phyloP scores from a whole-genome alignment of 192 early-diverging fungal species.

The Podila epicladia region DNA sequence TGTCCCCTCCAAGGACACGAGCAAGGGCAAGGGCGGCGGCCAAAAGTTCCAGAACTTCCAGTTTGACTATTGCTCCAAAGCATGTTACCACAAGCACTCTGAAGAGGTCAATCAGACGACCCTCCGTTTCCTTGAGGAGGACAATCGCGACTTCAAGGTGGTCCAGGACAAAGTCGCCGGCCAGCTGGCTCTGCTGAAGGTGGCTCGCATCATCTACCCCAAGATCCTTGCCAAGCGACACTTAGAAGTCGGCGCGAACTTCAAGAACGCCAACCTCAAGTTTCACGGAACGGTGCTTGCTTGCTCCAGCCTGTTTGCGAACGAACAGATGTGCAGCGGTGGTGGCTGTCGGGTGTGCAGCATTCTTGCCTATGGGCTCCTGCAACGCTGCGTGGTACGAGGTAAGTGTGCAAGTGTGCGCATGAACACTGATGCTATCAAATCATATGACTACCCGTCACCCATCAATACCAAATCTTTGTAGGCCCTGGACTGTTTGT shows the following conservation, averaged over 20 bases:
- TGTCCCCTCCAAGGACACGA: background rate
- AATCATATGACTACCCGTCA: too few species aligned
- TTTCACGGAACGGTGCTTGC: background rate
- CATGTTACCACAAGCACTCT: background rate
- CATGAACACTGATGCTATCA: too few species aligned
- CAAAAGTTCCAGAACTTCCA: too few species aligned
- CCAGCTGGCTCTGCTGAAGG: background rate
- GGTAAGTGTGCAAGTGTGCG: too few species aligned
- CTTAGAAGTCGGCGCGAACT: background rate
- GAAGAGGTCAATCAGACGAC: background rate
- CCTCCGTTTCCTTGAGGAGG: background rate
- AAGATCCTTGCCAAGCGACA: background rate
- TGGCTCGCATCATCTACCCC: slow-evolving; percentile 6
- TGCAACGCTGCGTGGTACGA: too few species aligned
- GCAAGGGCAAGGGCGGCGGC: background rate
- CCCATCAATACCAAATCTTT: background rate
- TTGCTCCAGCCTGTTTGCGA: background rate
- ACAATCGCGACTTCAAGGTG: background rate
- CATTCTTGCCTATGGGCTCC: background rate
- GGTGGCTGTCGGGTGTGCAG: background rate
- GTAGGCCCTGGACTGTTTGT: background rate
- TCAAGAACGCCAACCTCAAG: slow-evolving; percentile 2
- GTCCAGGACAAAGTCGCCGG: background rate
- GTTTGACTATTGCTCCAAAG: background rate
- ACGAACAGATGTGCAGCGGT: background rate